Evolutionary conservation across 495 filamentous ascomycete genomes (phyloP).

Genomic region (Extremus antarcticus): DNA sequence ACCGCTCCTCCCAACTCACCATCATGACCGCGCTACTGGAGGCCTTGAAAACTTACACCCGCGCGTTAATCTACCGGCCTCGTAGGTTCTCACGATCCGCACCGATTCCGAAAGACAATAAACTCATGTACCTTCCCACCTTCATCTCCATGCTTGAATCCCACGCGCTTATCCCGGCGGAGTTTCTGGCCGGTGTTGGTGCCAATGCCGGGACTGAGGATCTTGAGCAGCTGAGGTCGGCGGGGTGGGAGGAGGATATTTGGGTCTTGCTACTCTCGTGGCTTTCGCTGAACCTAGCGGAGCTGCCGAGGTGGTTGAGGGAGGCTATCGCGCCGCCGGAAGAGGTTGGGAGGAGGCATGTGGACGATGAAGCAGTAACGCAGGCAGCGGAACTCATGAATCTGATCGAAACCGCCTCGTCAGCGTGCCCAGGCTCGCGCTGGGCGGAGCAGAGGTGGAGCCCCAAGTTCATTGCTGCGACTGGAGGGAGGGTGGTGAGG

Average conservation of each 20-base stretch:
- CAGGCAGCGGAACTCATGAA: not conserved
- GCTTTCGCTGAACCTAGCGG: not conserved
- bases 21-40: conserved; percentile 16
- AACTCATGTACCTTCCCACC: conserved; percentile 9
- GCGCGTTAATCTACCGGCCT: conserved; percentile 4
- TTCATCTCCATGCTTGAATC: conserved; percentile 6
- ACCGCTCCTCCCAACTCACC: conserved; percentile 21
- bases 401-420: not conserved
- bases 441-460: conserved; percentile 13
- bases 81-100: not conserved
- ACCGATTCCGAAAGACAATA: not conserved
- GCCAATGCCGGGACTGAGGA: conserved; percentile 8
- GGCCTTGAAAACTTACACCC: conserved; percentile 14
- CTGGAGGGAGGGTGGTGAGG: conserved; percentile 14
- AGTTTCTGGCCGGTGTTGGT: conserved; percentile 15
- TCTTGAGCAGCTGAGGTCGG: conserved; percentile 6
- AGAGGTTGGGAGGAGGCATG: not conserved
- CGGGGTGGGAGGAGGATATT: conserved; percentile 23
- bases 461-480: conserved; percentile 2
- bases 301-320: not conserved
- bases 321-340: not conserved
- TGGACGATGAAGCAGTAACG: not conserved
- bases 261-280: conserved; percentile 14
- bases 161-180: not conserved
- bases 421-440: not conserved